Evolutionary conservation across 495 filamentous ascomycete genomes (phyloP).

Genomic region (Ascodesmis nigricans): DNA sequence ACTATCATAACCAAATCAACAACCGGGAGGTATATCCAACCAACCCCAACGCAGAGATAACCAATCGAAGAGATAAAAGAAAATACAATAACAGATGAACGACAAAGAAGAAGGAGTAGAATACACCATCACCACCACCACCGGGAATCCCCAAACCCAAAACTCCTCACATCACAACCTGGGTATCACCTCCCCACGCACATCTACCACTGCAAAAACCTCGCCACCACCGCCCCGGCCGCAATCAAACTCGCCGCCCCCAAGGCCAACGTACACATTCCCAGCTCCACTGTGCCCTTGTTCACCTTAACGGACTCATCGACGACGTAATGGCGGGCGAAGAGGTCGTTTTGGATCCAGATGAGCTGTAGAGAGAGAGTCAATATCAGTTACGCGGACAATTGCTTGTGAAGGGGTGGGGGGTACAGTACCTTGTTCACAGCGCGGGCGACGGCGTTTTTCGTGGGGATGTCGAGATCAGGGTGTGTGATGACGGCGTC

Average conservation of each 20-base stretch:
- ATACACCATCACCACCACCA: too few relatives aligned
- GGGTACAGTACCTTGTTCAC: conserved; percentile 14
- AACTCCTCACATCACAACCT: too few relatives aligned
- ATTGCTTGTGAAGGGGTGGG: not conserved
- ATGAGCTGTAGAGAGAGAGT: conserved; percentile 4
- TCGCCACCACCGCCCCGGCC: not conserved
- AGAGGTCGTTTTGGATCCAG: conserved; percentile 22
- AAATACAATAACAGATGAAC: too few relatives aligned
- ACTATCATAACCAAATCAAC: too few relatives aligned
- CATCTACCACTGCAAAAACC: not conserved
- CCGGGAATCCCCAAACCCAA: too few relatives aligned
- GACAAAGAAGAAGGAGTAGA: too few relatives aligned
- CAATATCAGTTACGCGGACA: too few relatives aligned
- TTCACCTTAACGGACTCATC: conserved; percentile 1
- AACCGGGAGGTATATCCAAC: too few relatives aligned
- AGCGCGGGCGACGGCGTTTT: conserved; percentile 11
- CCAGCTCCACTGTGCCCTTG: not conserved
- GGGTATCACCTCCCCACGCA: not conserved
- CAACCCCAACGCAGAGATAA: too few relatives aligned
- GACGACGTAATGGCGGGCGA: conserved; percentile 13
- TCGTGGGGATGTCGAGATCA: conserved; percentile 12
- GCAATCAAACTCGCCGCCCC: conserved; percentile 1
- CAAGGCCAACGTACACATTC: not conserved
- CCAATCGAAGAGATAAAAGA: too few relatives aligned
- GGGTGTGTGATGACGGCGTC: conserved; percentile 19